A percentile compares a stretch with the other conserved stretches of the same genome.
Evolutionary conservation across 1,284 basidiomycete species (phyloP).

Genomic region (Singerocomus inundabilis): DNA sequence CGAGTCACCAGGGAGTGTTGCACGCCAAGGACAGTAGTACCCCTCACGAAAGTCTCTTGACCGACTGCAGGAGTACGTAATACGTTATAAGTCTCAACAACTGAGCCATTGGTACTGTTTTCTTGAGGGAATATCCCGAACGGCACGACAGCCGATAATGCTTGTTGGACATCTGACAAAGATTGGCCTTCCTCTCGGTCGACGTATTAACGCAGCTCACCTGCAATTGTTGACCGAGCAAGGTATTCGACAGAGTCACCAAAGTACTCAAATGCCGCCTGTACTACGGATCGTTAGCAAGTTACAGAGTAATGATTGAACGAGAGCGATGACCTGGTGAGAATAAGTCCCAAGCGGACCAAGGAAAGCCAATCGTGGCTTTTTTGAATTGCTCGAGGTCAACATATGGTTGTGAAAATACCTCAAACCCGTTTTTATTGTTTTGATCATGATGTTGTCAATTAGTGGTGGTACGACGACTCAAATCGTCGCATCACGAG

Average conservation of each 20-base stretch:
- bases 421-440: too few relatives aligned
- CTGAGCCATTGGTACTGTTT: conserved; percentile 72
- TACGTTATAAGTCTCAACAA: conserved; percentile 69
- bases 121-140: conserved; percentile 71
- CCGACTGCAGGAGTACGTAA: conserved; percentile 47
- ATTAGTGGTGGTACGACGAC: too few relatives aligned
- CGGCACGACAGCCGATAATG: conserved; percentile 41
- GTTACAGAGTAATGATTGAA: not conserved
- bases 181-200: conserved; percentile 1
- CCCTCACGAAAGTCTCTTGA: conserved; percentile 48
- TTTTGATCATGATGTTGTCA: too few relatives aligned
- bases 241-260: conserved; percentile 50
- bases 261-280: conserved; percentile 65
- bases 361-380: conserved; percentile 46
- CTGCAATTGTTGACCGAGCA: conserved; percentile 54
- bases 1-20: conserved; percentile 66
- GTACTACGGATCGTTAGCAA: conserved; percentile 3
- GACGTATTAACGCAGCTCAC: conserved; percentile 29
- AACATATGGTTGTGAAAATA: too few relatives aligned
- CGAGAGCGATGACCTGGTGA: conserved; percentile 54
- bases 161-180: conserved; percentile 52
- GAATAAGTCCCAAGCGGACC: conserved; percentile 77
- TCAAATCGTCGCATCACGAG: too few relatives aligned
- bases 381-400: not conserved
- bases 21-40: conserved; percentile 57